Evolutionary conservation across 2,329 filamentous ascomycete genomes (phyloP).

Genomic region (Aspergillus clavatus): DNA sequence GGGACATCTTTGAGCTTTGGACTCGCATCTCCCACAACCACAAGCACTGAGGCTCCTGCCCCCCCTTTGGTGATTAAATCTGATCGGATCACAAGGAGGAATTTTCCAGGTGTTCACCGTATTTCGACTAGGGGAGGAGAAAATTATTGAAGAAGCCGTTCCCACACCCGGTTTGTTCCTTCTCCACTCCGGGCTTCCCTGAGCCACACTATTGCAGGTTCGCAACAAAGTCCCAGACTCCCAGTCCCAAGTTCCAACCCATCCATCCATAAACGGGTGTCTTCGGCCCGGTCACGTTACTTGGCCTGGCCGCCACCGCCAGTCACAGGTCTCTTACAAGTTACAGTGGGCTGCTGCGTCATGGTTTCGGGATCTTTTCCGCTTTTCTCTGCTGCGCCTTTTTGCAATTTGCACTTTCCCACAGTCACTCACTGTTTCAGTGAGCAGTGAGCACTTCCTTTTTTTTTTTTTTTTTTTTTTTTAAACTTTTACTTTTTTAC

Average conservation of each 20-base stretch:
- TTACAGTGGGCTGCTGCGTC: slow-evolving; percentile 1
- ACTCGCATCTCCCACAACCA: too few relatives aligned
- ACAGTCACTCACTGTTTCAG: too few relatives aligned
- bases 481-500: background rate
- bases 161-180: slow-evolving; percentile 4
- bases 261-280: slow-evolving; percentile 5
- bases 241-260: too few relatives aligned
- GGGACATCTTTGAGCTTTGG: too few relatives aligned
- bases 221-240: too few relatives aligned
- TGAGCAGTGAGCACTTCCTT: too few relatives aligned
- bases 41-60: too few relatives aligned
- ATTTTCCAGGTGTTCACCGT: too few relatives aligned
- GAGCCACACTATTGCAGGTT: background rate
- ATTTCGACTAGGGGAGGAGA: background rate
- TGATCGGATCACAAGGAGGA: too few relatives aligned
- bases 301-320: slow-evolving; percentile 9
- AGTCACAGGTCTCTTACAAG: slow-evolving; percentile 2
- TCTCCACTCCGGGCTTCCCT: background rate
- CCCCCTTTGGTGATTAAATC: too few relatives aligned
- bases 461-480: background rate
- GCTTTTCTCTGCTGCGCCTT: too few relatives aligned
- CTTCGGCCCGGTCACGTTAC: slow-evolving; percentile 28
- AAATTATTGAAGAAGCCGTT: slow-evolving; percentile 9
- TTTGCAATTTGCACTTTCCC: too few relatives aligned
- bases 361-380: slow-evolving; percentile 4